phyloP scores from a whole-genome alignment of 2,329 filamentous ascomycete species.

The Pseudophaeomoniella oleicola region DNA sequence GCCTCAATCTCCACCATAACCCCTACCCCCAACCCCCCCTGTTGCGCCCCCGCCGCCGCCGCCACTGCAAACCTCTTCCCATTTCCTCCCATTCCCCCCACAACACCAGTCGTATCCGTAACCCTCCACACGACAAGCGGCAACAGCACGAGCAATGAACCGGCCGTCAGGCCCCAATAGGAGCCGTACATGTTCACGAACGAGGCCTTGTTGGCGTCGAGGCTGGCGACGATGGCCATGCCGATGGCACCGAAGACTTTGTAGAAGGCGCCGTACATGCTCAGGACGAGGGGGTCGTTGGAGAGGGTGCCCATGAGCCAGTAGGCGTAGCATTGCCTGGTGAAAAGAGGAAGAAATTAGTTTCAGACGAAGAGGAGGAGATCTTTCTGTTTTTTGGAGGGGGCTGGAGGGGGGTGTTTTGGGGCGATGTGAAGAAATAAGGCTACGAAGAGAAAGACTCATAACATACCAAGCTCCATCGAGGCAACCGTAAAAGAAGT shows the following conservation, averaged over 20 bases:
- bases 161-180: constrained; percentile 10
- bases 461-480: not conserved
- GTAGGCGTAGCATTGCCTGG: not conserved
- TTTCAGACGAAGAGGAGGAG: not conserved
- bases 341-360: not conserved
- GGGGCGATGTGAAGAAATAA: not conserved
- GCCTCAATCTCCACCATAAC: not conserved
- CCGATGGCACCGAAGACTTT: constrained; percentile 11
- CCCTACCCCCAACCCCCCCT: not conserved
- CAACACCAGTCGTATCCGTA: not conserved
- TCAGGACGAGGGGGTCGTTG: constrained; percentile 9
- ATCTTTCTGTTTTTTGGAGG: not conserved
- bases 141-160: constrained; percentile 9
- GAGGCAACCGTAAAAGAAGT: not conserved
- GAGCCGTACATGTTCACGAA: constrained; percentile 11
- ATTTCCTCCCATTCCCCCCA: not conserved
- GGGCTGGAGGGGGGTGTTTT: not conserved
- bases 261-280: constrained; percentile 11
- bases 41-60: not conserved
- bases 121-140: constrained; percentile 3
- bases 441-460: too few relatives aligned
- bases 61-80: not conserved
- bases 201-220: constrained; percentile 7
- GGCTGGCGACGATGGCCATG: constrained; percentile 9
- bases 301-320: constrained; percentile 10